Evolutionary conservation across 2,329 filamentous ascomycete genomes (phyloP).

Genomic region (Aspergillus ochraceus): DNA sequence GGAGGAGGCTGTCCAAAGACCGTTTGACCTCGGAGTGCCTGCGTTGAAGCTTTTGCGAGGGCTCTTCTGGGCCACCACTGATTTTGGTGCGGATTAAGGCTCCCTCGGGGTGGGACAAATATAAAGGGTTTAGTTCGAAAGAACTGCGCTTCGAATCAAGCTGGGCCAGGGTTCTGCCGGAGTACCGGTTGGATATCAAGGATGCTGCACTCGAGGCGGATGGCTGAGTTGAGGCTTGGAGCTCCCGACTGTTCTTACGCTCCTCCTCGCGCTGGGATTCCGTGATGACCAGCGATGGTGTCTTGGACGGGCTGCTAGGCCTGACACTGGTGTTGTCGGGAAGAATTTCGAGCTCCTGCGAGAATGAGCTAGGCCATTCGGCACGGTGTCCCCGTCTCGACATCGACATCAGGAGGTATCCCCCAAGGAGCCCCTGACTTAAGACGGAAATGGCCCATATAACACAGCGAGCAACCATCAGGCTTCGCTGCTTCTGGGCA

Average conservation of each 20-base stretch:
- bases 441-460: constrained; percentile 36
- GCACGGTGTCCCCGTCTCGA: constrained; percentile 3
- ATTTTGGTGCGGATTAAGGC: constrained; percentile 6
- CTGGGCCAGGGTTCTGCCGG: constrained; percentile 30
- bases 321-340: constrained; percentile 12
- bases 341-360: constrained; percentile 25
- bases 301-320: constrained; percentile 5
- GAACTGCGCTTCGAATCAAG: constrained; percentile 24
- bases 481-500: constrained; percentile 5
- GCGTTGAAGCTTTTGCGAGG: constrained; percentile 16
- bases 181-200: constrained; percentile 31
- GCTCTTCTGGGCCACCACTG: neutral
- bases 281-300: constrained; percentile 9
- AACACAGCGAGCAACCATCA: constrained; percentile 38
- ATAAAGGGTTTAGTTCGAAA: constrained; percentile 22
- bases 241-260: constrained; percentile 14
- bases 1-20: constrained; percentile 27
- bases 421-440: constrained; percentile 31
- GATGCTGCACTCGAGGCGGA: constrained; percentile 27
- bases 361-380: constrained; percentile 24
- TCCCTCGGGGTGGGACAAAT: constrained; percentile 12
- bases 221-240: constrained; percentile 14
- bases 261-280: constrained; percentile 16
- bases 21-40: constrained; percentile 20
- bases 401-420: constrained; percentile 25